Evolutionary conservation across 805 yeast genomes (phyloP).

Genomic region (Cyberlindnera euphorbiae): DNA sequence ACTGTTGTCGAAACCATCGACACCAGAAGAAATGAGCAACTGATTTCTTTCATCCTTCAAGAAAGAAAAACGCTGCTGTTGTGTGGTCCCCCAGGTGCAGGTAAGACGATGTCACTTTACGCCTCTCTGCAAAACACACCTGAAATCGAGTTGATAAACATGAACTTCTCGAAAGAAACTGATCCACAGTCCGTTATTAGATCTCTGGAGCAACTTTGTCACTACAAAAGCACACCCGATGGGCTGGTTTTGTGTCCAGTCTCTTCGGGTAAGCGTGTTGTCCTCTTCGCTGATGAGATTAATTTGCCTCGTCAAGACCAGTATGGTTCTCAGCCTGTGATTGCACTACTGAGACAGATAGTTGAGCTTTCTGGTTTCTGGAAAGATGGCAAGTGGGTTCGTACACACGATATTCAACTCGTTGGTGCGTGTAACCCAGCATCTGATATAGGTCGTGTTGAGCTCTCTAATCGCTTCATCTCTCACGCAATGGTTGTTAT

Average conservation of each 20-base stretch:
- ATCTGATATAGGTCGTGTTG: conserved; percentile 67
- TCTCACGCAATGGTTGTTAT: conserved; percentile 61
- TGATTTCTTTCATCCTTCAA: conserved; percentile 52
- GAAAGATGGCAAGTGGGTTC: conserved; percentile 68
- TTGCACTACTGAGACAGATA: conserved; percentile 69
- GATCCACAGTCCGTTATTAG: conserved; percentile 54
- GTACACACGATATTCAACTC: conserved; percentile 59
- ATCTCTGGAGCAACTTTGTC: conserved; percentile 70
- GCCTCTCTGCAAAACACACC: conserved; percentile 58
- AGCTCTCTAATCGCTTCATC: conserved; percentile 54
- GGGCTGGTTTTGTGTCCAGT: conserved; percentile 59
- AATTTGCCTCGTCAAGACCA: conserved; percentile 72
- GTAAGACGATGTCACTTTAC: conserved; percentile 87
- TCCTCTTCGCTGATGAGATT: conserved; percentile 87
- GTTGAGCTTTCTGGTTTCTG: conserved; percentile 76
- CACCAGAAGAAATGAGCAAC: conserved; percentile 59
- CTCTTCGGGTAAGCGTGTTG: conserved; percentile 61
- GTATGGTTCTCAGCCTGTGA: conserved; percentile 69
- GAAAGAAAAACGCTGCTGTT: conserved; percentile 59
- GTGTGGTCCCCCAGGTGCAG: conserved; percentile 98
- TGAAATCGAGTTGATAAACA: conserved; percentile 53
- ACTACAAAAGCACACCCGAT: conserved; percentile 43
- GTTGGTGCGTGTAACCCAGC: conserved; percentile 98
- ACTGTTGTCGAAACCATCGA: conserved; percentile 76
- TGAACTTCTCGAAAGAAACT: conserved; percentile 83